phyloP scores from a whole-genome alignment of 305 asterid genomes.

The Fraxinus floribunda region DNA sequence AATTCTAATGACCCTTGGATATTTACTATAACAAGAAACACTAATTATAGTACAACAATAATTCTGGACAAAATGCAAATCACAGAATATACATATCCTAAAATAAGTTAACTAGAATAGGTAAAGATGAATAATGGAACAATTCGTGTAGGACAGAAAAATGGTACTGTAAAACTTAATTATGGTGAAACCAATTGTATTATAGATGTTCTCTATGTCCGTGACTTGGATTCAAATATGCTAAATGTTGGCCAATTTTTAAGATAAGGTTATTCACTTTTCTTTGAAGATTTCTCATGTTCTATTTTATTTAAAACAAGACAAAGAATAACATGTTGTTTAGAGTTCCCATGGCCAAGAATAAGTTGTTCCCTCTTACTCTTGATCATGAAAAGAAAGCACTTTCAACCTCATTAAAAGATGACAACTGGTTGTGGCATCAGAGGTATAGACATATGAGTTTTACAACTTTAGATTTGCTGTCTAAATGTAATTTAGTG shows the following conservation, averaged over 20 bases:
- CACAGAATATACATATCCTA: no score
- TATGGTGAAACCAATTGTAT: not conserved
- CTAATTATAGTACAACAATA: no score
- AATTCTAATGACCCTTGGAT: no score
- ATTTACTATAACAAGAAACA: no score
- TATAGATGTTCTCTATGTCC: not conserved
- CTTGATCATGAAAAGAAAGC: not conserved
- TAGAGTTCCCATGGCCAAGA: not conserved
- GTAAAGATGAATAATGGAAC: not conserved
- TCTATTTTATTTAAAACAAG: no score
- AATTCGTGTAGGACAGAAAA: not conserved
- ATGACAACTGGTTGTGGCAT: not conserved
- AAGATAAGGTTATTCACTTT: not conserved
- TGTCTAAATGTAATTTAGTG: not conserved
- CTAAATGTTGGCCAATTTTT: constrained; percentile 6
- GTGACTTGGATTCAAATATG: not conserved
- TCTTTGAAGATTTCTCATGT: not conserved
- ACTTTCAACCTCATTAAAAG: not conserved
- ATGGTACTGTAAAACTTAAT: not conserved
- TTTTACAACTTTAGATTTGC: not conserved
- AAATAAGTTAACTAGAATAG: not conserved
- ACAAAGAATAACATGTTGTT: not conserved
- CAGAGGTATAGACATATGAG: not conserved
- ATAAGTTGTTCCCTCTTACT: not conserved
- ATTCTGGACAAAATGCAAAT: no score